phyloP scores from a whole-genome alignment of 2,329 filamentous ascomycete genomes.

The Ramichloridium luteum region DNA sequence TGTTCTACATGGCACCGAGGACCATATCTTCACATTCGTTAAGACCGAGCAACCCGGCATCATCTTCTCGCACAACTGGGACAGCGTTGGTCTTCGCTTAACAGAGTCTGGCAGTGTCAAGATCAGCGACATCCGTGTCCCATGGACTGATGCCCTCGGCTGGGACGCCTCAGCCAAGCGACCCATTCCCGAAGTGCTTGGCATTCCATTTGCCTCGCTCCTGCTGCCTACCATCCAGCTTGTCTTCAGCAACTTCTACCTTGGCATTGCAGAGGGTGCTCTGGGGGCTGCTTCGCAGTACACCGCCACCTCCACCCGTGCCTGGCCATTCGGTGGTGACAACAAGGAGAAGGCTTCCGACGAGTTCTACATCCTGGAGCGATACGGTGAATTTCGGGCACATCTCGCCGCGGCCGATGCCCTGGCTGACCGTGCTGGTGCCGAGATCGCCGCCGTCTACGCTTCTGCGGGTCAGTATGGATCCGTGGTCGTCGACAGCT shows the following conservation, averaged over 20 bases:
- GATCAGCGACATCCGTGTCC: conserved; percentile 44
- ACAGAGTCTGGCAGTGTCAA: conserved; percentile 52
- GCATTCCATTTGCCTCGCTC: conserved; percentile 44
- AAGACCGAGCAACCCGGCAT: conserved; percentile 47
- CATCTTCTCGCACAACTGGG: conserved; percentile 48
- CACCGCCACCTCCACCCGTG: conserved; percentile 43
- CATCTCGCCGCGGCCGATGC: conserved; percentile 49
- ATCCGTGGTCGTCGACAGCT: conserved; percentile 9
- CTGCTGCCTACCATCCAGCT: conserved; percentile 53
- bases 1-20: conserved; percentile 43
- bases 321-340: conserved; percentile 54
- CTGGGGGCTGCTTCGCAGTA: conserved; percentile 45
- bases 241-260: conserved; percentile 54
- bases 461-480: conserved; percentile 20
- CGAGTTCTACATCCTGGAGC: conserved; percentile 53
- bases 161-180: conserved; percentile 43
- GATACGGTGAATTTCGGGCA: conserved; percentile 52
- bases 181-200: conserved; percentile 39
- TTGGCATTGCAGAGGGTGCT: conserved; percentile 50
- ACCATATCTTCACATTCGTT: conserved; percentile 53
- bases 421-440: conserved; percentile 45
- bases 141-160: conserved; percentile 51
- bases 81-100: conserved; percentile 50
- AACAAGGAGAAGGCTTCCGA: conserved; percentile 48
- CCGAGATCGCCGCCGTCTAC: conserved; percentile 38